phyloP scores from a whole-genome alignment of 2,329 filamentous ascomycete species.

The Botrytis galanthina region DNA sequence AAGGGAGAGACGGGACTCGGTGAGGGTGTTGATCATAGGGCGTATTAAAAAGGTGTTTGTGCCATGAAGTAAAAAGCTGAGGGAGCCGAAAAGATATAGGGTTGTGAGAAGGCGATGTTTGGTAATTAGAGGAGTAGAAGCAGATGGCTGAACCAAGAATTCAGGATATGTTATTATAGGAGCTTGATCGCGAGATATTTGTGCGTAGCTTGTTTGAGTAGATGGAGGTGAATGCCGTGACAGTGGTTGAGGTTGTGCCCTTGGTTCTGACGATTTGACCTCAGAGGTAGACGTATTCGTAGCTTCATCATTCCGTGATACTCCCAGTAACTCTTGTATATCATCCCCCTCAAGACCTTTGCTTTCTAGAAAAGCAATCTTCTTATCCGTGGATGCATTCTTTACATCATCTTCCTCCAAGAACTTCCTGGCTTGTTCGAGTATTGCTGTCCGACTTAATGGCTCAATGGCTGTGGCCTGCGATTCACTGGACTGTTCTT shows the following conservation, averaged over 20 bases:
- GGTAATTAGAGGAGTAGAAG: slow-evolving; percentile 59
- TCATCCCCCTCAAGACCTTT: slow-evolving; percentile 70
- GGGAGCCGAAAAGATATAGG: slow-evolving; percentile 55
- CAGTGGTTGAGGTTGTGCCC: neutral
- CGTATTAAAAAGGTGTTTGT: slow-evolving; percentile 66
- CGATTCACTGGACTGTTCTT: neutral
- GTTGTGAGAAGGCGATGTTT: slow-evolving; percentile 57
- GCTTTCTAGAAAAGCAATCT: slow-evolving; percentile 70
- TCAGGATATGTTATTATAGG: slow-evolving; percentile 70
- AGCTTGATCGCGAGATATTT: slow-evolving; percentile 43
- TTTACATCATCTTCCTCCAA: slow-evolving; percentile 72
- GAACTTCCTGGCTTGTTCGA: slow-evolving; percentile 73
- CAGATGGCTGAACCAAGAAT: slow-evolving; percentile 58
- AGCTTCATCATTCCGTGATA: slow-evolving; percentile 34
- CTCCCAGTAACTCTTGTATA: slow-evolving; percentile 63
- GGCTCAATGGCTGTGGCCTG: slow-evolving; percentile 17
- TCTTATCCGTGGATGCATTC: slow-evolving; percentile 66
- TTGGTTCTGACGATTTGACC: slow-evolving; percentile 4
- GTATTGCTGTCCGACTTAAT: slow-evolving; percentile 36
- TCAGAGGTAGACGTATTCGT: slow-evolving; percentile 10
- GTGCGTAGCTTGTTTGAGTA: slow-evolving; percentile 41
- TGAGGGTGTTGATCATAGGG: slow-evolving; percentile 55
- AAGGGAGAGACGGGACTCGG: slow-evolving; percentile 52
- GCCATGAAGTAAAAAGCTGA: slow-evolving; percentile 67
- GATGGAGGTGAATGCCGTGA: neutral